Evolutionary conservation across 169 alveolate species (phyloP).

Genomic region (Sarcocystis neurona): DNA sequence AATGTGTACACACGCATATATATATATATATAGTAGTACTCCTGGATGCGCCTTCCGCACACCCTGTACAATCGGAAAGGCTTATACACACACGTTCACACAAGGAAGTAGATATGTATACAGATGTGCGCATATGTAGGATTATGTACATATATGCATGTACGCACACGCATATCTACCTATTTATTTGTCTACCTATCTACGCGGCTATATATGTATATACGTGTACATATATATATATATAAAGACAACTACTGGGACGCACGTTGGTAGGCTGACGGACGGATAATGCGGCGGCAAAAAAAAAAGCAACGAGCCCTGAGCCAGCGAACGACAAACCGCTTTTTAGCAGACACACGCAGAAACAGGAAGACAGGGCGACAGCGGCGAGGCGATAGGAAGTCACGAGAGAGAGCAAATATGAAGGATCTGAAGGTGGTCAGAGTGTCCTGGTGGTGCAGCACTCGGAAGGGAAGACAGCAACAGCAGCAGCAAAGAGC

Average conservation of each 20-base stretch:
- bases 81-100: not conserved
- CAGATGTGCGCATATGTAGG: no score
- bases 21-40: not conserved
- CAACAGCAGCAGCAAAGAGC: no score
- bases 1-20: not conserved
- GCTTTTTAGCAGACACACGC: not conserved
- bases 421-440: not conserved
- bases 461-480: no score
- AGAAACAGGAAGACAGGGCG: not conserved
- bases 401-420: not conserved
- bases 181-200: no score
- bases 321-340: not conserved
- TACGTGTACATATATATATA: not conserved
- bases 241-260: not conserved
- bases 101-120: not conserved
- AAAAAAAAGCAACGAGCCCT: not conserved
- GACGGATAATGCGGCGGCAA: not conserved
- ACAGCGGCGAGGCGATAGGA: not conserved
- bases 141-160: no score
- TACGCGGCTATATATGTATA: not conserved
- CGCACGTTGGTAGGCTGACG: not conserved
- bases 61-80: not conserved
- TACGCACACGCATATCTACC: no score
- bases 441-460: no score
- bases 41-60: not conserved